phyloP scores from a whole-genome alignment of 257 asterid species.

The Asclepias syriaca region DNA sequence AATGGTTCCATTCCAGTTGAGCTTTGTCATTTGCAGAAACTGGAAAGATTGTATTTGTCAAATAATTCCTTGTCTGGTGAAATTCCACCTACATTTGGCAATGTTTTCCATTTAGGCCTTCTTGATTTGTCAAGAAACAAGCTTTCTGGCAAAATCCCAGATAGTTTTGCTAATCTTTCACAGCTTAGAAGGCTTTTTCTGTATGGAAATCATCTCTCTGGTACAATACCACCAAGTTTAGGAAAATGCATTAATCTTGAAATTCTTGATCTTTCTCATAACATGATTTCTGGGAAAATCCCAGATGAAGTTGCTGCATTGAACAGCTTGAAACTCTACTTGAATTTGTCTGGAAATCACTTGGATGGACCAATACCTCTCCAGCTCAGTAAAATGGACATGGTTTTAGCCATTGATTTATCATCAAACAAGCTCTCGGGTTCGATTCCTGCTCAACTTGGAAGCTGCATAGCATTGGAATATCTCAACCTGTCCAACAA shows the following conservation, averaged over 20 bases:
- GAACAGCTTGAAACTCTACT: slow-evolving; percentile 54
- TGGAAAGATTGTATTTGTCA: slow-evolving; percentile 67
- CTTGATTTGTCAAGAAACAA: slow-evolving; percentile 69
- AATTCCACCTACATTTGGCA: slow-evolving; percentile 53
- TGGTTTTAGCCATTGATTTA: slow-evolving; percentile 68
- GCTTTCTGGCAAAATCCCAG: slow-evolving; percentile 67
- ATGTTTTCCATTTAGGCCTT: slow-evolving; percentile 66
- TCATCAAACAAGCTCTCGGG: slow-evolving; percentile 58
- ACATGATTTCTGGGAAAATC: slow-evolving; percentile 51
- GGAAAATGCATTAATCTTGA: slow-evolving; percentile 67
- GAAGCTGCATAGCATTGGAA: slow-evolving; percentile 77
- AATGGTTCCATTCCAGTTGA: slow-evolving; percentile 62
- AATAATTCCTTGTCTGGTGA: slow-evolving; percentile 51
- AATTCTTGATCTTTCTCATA: slow-evolving; percentile 67
- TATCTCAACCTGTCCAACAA: slow-evolving; percentile 48
- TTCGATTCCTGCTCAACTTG: slow-evolving; percentile 62
- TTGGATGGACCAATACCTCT: slow-evolving; percentile 57
- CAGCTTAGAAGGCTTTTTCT: slow-evolving; percentile 60
- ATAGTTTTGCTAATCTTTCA: slow-evolving; percentile 47
- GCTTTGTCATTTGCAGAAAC: slow-evolving; percentile 39
- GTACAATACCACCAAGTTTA: slow-evolving; percentile 53
- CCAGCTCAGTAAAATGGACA: slow-evolving; percentile 74
- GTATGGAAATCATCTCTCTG: slow-evolving; percentile 47
- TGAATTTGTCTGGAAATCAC: slow-evolving; percentile 61
- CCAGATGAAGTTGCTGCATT: slow-evolving; percentile 69